Conservation (phyloP, 2,329 filamentous ascomycete genomes). For the Xylogone sp. region DNA sequence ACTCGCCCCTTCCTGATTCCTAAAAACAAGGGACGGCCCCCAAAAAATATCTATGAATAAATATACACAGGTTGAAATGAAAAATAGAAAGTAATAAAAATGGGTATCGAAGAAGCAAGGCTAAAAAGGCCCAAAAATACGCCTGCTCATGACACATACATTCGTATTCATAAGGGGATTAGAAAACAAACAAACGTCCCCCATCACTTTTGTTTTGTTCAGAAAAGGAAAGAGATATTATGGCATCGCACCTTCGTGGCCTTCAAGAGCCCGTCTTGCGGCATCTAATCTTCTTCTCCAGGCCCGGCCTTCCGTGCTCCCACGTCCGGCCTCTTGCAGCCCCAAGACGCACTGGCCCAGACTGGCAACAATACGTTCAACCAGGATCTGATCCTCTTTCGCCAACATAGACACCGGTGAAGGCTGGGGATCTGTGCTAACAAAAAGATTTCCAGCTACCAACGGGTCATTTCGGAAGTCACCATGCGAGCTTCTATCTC, state of each 20-base stretch:
- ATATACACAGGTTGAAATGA: background rate
- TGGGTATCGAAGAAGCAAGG: slow-evolving; percentile 17
- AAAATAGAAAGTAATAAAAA: background rate
- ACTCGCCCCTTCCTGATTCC: background rate
- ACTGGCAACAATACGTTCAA: slow-evolving; percentile 56
- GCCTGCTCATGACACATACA: slow-evolving; percentile 4
- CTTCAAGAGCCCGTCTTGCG: slow-evolving; percentile 70
- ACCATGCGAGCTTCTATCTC: slow-evolving; percentile 8
- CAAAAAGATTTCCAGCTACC: slow-evolving; percentile 7
- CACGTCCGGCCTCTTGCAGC: slow-evolving; percentile 49
- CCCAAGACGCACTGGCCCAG: slow-evolving; percentile 58
- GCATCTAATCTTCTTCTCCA: slow-evolving; percentile 71
- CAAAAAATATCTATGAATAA: background rate
- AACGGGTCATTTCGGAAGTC: slow-evolving; percentile 2
- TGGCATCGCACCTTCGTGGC: slow-evolving; percentile 45
- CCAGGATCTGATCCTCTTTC: slow-evolving; percentile 54
- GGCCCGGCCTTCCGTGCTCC: slow-evolving; percentile 56
- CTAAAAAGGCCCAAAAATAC: slow-evolving; percentile 5
- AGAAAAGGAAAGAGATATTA: slow-evolving; percentile 9
- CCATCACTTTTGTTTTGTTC: background rate
- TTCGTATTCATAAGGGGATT: background rate
- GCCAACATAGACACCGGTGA: slow-evolving; percentile 28
- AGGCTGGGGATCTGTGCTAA: slow-evolving; percentile 10
- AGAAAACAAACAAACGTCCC: background rate
- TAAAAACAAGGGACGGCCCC: too few species aligned